Evolutionary conservation across 2,329 filamentous ascomycete species (phyloP), one percentile per base, ranked within the genome.

Genomic region (Exophiala phaeomuriformis): DNA sequence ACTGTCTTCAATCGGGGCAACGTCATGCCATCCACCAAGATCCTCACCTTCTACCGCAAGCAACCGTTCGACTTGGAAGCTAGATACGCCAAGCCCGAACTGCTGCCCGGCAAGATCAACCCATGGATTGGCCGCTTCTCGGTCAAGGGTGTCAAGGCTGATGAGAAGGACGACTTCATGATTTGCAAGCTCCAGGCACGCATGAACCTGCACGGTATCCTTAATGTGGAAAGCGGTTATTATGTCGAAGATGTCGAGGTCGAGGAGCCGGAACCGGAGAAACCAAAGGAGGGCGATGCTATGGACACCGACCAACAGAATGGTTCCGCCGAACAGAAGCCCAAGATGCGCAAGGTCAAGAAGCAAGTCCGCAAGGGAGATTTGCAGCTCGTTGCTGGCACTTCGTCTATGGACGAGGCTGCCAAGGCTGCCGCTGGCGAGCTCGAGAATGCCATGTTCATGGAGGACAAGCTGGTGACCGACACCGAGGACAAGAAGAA

Each of bases 401-500:
- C 90, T 44, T 81, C 86, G 46, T 86, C 89, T 36, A 79, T 96
- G 53, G 90, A 95, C 58, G 71, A 81, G 47, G 64, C 77, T 10
- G 69, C 76, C 67, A 91, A 87, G 78, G 75, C 83, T 57, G 67
- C 76, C n/a, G 77, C 84, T 61, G 73, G 78, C 47, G 93, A 98
- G 80, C 84, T 85, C 71, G 93, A 98, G 76, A 80, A 84, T 63
- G 70, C 83, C 64, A 97, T 98, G 93, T 83, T 90, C 64, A 91
- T 95, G 83, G 90, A 96, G 73, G 93, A 98, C 77, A 98, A 97
- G 81, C 85, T 97, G 54, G 90, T 98, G 52, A 88, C 88, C 64
- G 93, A 97, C 71, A 98, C 93, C 36, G 93, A 97, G 70, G 90
- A 97, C 78, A 95, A 95, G 83, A 98, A 97, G 88, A 98, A 98